A percentile compares a stretch with the other conserved stretches of the same genome.
Conservation (phyloP, 768 basidiomycete genomes). For the Podaxis sp. region DNA sequence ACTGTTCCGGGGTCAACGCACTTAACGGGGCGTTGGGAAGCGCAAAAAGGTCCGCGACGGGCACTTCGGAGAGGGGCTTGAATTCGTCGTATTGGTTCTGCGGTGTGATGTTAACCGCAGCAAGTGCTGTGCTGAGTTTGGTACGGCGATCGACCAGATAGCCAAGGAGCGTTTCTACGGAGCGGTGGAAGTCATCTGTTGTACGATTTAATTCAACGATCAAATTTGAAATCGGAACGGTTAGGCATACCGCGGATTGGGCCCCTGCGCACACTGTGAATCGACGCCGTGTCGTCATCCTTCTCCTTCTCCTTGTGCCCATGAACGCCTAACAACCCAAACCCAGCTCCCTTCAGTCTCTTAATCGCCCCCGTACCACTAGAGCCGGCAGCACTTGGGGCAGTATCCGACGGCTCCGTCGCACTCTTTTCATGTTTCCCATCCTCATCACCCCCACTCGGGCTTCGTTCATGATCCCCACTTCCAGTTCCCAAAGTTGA, state of each 20-base stretch:
- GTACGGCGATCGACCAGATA: slow-evolving; percentile 91
- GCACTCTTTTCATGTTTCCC: slow-evolving; percentile 24
- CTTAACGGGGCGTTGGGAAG: slow-evolving; percentile 76
- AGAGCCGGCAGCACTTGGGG: slow-evolving; percentile 2
- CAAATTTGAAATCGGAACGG: neutral
- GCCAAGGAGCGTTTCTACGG: slow-evolving; percentile 84
- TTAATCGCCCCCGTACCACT: slow-evolving; percentile 23
- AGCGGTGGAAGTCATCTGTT: slow-evolving; percentile 61
- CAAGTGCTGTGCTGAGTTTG: slow-evolving; percentile 78
- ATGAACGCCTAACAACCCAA: slow-evolving; percentile 45
- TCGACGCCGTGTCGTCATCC: slow-evolving; percentile 66
- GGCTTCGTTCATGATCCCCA: slow-evolving; percentile 7
- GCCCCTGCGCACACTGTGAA: slow-evolving; percentile 35
- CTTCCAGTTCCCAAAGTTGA: slow-evolving; percentile 14
- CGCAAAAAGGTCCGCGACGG: slow-evolving; percentile 72
- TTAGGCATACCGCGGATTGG: slow-evolving; percentile 31
- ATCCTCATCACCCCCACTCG: slow-evolving; percentile 20
- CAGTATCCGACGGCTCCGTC: slow-evolving; percentile 32
- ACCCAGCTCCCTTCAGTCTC: slow-evolving; percentile 49
- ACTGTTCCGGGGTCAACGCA: slow-evolving; percentile 76
- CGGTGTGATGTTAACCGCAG: slow-evolving; percentile 65
- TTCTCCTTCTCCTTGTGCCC: slow-evolving; percentile 29
- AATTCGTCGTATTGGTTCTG: slow-evolving; percentile 66
- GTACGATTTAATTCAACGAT: neutral
- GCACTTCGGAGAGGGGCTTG: slow-evolving; percentile 68